A percentile compares a stretch with the other conserved stretches of the same genome.
Evolutionary conservation across 164 flowering plant species (phyloP).

Genomic region (Berberis thunbergii): DNA sequence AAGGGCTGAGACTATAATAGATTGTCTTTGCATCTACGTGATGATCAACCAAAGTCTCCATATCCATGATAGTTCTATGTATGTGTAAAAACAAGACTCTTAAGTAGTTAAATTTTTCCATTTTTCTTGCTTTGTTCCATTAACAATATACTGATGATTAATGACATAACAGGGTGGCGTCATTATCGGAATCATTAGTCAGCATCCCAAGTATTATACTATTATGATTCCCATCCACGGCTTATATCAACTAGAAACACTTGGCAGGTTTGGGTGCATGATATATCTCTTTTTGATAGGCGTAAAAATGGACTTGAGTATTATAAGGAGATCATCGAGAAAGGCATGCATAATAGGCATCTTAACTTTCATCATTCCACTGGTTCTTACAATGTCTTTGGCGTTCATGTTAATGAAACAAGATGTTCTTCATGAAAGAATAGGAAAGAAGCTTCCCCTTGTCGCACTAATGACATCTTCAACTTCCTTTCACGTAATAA

Average conservation of each 20-base stretch:
- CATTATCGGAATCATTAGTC: no score
- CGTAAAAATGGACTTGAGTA: conserved; percentile 5
- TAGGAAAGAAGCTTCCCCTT: not conserved
- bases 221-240: not conserved
- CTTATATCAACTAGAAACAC: not conserved
- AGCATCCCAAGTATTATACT: no score
- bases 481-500: not conserved
- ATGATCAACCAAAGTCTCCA: no score
- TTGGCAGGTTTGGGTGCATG: not conserved
- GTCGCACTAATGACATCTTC: not conserved
- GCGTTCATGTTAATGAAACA: not conserved
- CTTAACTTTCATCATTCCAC: not conserved
- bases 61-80: no score
- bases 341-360: not conserved
- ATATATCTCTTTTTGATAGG: conserved; percentile 3
- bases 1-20: no score
- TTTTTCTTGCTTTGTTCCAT: no score
- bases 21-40: no score
- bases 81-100: no score
- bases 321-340: not conserved
- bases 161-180: no score
- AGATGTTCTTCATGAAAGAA: not conserved
- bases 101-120: no score
- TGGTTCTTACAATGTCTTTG: not conserved
- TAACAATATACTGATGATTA: no score